Percentiles rank a stretch among this genome's conserved stretches.
Evolutionary conservation across 345 rosid genomes (phyloP).

Genomic region (Eucalyptus viminalis): DNA sequence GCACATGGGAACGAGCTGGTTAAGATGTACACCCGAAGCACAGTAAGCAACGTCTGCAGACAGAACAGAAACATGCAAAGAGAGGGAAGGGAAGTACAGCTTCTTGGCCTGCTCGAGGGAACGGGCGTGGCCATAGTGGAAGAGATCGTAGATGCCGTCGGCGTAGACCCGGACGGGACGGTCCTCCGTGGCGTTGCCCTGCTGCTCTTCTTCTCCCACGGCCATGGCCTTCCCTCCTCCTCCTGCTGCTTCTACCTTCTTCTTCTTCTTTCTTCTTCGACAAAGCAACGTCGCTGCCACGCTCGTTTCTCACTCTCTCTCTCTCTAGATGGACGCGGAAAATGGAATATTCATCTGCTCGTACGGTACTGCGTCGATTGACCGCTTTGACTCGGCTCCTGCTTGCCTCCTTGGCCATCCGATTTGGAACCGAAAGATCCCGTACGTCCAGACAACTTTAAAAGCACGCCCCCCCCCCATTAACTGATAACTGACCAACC

Average conservation of each 20-base stretch:
- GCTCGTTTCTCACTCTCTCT: background rate
- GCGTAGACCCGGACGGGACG: slow-evolving; percentile 78
- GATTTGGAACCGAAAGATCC: background rate
- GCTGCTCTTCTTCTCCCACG: background rate
- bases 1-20: background rate
- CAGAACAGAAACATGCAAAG: background rate
- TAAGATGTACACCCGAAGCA: background rate
- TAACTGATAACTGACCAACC: too few species aligned
- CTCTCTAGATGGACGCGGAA: background rate
- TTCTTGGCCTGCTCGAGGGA: slow-evolving; percentile 93
- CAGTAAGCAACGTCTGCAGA: background rate
- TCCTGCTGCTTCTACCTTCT: background rate
- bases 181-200: background rate
- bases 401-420: background rate
- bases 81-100: slow-evolving; percentile 25
- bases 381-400: background rate
- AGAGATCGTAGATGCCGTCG: slow-evolving; percentile 98
- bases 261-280: background rate
- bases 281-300: background rate
- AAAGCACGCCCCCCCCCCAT: too few species aligned
- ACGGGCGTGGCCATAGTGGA: slow-evolving; percentile 93
- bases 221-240: background rate
- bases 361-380: background rate
- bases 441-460: background rate
- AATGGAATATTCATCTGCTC: background rate